Evolutionary conservation across 2,329 filamentous ascomycete genomes (phyloP).

Genomic region (Beauveria sp.): DNA sequence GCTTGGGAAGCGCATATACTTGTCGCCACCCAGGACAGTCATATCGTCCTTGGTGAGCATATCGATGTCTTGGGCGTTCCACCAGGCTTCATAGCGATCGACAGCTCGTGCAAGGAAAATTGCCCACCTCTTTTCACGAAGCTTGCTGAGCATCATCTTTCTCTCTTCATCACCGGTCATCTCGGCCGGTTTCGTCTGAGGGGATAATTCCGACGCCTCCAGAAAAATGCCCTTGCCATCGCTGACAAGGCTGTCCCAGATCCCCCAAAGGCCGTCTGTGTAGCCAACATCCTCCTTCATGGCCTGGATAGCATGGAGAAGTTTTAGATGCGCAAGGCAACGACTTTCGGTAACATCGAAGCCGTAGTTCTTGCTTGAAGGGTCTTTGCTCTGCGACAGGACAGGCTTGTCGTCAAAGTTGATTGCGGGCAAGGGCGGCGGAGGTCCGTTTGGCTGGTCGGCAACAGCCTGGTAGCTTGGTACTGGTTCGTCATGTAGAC

Average conservation of each 20-base stretch:
- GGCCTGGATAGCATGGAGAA: conserved; percentile 59
- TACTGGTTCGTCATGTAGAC: neutral
- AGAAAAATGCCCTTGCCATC: conserved; percentile 13
- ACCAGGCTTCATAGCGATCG: conserved; percentile 62
- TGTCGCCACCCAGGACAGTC: conserved; percentile 14
- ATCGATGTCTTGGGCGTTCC: conserved; percentile 31
- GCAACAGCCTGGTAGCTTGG: neutral
- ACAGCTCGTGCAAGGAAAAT: conserved; percentile 62
- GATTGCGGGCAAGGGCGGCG: neutral
- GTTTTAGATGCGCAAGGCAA: conserved; percentile 66
- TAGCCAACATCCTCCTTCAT: conserved; percentile 61
- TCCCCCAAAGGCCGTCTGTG: conserved; percentile 58
- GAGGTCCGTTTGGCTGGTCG: neutral
- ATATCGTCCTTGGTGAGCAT: conserved; percentile 31
- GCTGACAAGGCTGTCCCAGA: conserved; percentile 41
- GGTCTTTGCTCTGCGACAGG: neutral
- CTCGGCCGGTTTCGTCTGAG: conserved; percentile 12
- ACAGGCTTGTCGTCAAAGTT: neutral
- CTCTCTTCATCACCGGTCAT: conserved; percentile 24
- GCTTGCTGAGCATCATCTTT: conserved; percentile 33
- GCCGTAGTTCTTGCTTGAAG: neutral
- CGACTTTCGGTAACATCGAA: neutral
- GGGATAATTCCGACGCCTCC: neutral
- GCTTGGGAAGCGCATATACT: conserved; percentile 28
- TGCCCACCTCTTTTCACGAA: conserved; percentile 68